Evolutionary conservation across 2,329 filamentous ascomycete genomes (phyloP).

Genomic region (Neofusicoccum parvum): DNA sequence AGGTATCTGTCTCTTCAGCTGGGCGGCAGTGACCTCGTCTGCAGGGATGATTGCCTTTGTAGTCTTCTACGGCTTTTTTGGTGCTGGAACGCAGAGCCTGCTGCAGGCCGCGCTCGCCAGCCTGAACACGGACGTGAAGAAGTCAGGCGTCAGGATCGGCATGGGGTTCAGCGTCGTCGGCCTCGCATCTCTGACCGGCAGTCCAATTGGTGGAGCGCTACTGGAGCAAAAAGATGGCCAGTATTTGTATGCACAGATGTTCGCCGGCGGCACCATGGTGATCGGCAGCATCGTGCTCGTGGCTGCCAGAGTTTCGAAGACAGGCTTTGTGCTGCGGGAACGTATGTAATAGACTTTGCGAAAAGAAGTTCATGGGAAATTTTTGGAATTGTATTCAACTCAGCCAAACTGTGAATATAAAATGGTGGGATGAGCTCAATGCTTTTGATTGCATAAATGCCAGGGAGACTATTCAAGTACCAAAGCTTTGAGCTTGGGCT

Average conservation of each 20-base stretch:
- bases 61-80: conserved; percentile 52
- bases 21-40: conserved; percentile 42
- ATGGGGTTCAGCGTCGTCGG: conserved; percentile 39
- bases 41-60: conserved; percentile 47
- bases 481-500: too few species aligned
- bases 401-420: too few species aligned
- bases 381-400: too few species aligned
- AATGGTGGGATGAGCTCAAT: too few species aligned
- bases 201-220: conserved; percentile 35
- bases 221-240: conserved; percentile 38
- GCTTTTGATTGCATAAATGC: too few species aligned
- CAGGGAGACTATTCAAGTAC: too few species aligned
- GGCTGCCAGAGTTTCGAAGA: conserved; percentile 5
- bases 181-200: conserved; percentile 32
- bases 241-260: conserved; percentile 47
- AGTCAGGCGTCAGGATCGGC: conserved; percentile 50
- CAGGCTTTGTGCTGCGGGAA: background rate
- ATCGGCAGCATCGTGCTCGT: conserved; percentile 35
- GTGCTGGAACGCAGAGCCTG: conserved; percentile 49
- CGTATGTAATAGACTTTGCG: background rate
- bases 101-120: conserved; percentile 46
- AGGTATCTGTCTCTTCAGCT: conserved; percentile 48
- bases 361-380: too few species aligned
- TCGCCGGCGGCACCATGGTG: conserved; percentile 44
- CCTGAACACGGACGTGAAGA: conserved; percentile 45